Conservation (phyloP, 106 monocot genomes). For the Acanthochlamys bracteata region DNA sequence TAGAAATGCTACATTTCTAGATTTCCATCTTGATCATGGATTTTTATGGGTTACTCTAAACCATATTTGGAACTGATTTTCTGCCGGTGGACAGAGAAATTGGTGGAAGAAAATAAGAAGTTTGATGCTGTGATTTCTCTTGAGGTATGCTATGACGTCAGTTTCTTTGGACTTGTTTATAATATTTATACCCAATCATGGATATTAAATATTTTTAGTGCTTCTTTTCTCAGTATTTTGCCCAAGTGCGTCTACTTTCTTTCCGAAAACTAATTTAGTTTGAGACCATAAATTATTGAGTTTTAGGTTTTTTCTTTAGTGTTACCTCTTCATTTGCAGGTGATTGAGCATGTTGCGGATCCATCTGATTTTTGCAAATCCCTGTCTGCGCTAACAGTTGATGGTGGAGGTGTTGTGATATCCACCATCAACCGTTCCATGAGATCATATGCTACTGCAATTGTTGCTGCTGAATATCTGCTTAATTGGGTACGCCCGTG, state of each 20-base stretch:
- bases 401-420: slow-evolving; percentile 62
- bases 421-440: slow-evolving; percentile 87
- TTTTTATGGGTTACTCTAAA: neutral
- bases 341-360: slow-evolving; percentile 96
- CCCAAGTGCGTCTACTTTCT: no score
- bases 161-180: no score
- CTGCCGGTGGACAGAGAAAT: slow-evolving; percentile 58
- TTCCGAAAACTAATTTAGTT: neutral
- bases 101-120: slow-evolving; percentile 59
- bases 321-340: slow-evolving; percentile 27
- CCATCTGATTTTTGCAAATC: slow-evolving; percentile 81
- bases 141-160: no score
- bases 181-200: neutral
- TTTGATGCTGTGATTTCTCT: slow-evolving; percentile 94
- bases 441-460: slow-evolving; percentile 86
- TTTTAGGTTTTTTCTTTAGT: neutral
- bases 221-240: no score
- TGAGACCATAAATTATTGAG: neutral
- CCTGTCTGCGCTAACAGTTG: slow-evolving; percentile 48
- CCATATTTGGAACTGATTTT: neutral
- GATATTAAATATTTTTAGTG: no score
- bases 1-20: no score
- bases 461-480: slow-evolving; percentile 89
- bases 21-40: no score
- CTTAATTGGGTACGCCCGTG: slow-evolving; percentile 94